These are phyloP conservation scores for Amanita brunnescens DNA, from an alignment of 768 basidiomycete genomes.

Conservation along the genomic window DNA sequence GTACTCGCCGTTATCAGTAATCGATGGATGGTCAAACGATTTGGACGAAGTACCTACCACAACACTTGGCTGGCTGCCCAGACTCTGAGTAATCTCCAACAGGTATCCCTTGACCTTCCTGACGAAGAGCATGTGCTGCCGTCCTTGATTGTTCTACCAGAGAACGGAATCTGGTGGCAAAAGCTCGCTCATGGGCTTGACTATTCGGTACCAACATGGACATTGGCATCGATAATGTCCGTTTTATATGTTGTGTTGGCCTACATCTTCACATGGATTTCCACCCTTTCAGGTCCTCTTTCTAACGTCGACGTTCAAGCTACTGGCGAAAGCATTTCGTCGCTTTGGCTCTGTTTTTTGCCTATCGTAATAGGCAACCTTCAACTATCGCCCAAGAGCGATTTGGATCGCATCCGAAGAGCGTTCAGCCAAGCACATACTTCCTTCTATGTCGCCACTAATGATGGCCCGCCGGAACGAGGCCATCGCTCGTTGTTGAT, in stretches of 20 bases:
- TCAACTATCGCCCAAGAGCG: slow-evolving; percentile 33
- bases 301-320: slow-evolving; percentile 14
- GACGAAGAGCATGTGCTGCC: too few relatives aligned
- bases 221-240: too few relatives aligned
- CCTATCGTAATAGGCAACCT: slow-evolving; percentile 37
- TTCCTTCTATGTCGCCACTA: slow-evolving; percentile 17
- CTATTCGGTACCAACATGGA: too few relatives aligned
- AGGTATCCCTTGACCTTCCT: too few relatives aligned
- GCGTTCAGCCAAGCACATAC: slow-evolving; percentile 25
- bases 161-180: slow-evolving; percentile 36
- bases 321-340: slow-evolving; percentile 30
- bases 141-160: too few relatives aligned
- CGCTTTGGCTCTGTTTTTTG: slow-evolving; percentile 38
- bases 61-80: too few relatives aligned
- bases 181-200: slow-evolving; percentile 24
- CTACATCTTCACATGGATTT: slow-evolving; percentile 29
- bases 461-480: neutral
- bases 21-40: too few relatives aligned
- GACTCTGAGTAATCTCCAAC: too few relatives aligned
- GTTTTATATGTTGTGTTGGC: too few relatives aligned
- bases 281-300: slow-evolving; percentile 21
- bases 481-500: neutral
- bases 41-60: too few relatives aligned
- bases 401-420: slow-evolving; percentile 24
- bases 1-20: slow-evolving; percentile 34